phyloP scores from a whole-genome alignment of 2,329 filamentous ascomycete genomes.

The Diplodia mutila region DNA sequence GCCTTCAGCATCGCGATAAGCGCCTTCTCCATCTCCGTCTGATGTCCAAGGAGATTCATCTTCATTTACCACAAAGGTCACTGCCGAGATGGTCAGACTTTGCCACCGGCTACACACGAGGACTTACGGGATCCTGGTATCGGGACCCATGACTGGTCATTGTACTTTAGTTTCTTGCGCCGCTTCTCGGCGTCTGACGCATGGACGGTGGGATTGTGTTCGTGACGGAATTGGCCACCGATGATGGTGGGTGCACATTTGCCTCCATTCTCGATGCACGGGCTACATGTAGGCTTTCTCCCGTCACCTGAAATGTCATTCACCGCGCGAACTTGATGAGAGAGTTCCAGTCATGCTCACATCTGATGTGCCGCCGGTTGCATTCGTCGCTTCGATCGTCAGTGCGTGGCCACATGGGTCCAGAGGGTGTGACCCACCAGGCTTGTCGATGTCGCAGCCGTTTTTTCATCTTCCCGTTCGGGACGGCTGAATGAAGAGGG shows the following conservation, averaged over 20 bases:
- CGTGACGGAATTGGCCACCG: background rate
- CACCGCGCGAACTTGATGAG: too few relatives aligned
- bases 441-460: constrained; percentile 2
- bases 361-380: constrained; percentile 5
- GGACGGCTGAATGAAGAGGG: background rate
- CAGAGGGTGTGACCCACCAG: background rate
- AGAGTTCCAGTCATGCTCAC: background rate
- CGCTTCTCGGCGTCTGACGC: background rate
- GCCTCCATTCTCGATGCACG: background rate
- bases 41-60: too few relatives aligned
- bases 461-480: background rate
- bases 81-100: too few relatives aligned
- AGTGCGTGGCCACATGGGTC: background rate
- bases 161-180: background rate
- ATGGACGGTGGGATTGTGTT: constrained; percentile 6
- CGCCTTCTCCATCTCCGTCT: too few relatives aligned
- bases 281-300: background rate
- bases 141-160: background rate
- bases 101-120: too few relatives aligned
- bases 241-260: background rate
- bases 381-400: background rate
- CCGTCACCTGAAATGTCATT: background rate
- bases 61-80: too few relatives aligned
- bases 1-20: too few relatives aligned
- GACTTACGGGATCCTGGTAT: background rate